Percentiles rank a stretch among this genome's conserved stretches.
phyloP scores from a whole-genome alignment of 2,329 filamentous ascomycete genomes.

The Ophiocordyceps robertsii region DNA sequence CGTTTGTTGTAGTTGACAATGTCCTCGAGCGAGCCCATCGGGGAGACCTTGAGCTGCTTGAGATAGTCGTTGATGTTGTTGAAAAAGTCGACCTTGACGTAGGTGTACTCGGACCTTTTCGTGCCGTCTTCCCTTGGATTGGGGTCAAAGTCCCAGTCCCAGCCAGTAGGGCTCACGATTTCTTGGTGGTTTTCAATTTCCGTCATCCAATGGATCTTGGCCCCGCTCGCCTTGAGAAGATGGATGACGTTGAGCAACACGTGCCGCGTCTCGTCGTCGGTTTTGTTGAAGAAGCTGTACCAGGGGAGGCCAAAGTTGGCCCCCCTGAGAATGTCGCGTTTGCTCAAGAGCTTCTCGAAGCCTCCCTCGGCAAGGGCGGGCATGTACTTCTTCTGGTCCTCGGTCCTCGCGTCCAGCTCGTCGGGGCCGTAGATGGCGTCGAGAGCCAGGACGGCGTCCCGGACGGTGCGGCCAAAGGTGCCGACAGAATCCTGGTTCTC shows the following conservation, averaged over 20 bases:
- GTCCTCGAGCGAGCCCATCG: conserved; percentile 46
- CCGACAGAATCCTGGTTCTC: conserved; percentile 58
- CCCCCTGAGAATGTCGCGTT: conserved; percentile 38
- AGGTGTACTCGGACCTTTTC: conserved; percentile 64
- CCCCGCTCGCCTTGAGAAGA: conserved; percentile 46
- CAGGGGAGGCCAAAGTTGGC: conserved; percentile 60
- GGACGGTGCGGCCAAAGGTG: conserved; percentile 51
- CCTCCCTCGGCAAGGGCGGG: conserved; percentile 37
- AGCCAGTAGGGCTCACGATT: conserved; percentile 52
- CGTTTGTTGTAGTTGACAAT: conserved; percentile 51
- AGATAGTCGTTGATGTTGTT: conserved; percentile 49
- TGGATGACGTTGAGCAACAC: conserved; percentile 33
- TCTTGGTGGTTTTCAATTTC: conserved; percentile 51
- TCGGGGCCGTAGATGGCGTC: conserved; percentile 52
- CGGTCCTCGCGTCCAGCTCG: conserved; percentile 61
- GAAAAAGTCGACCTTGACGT: conserved; percentile 60
- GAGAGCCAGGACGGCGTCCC: conserved; percentile 53
- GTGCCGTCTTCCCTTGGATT: conserved; percentile 31
- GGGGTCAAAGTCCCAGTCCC: conserved; percentile 45
- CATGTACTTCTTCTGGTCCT: conserved; percentile 40
- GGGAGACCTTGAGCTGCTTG: conserved; percentile 45
- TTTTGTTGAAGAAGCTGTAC: conserved; percentile 55
- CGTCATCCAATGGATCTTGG: conserved; percentile 54
- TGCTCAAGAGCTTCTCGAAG: conserved; percentile 43
- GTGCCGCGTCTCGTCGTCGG: conserved; percentile 38